phyloP scores from a whole-genome alignment of 805 yeast species.

The Zygotorulaspora danielsina region DNA sequence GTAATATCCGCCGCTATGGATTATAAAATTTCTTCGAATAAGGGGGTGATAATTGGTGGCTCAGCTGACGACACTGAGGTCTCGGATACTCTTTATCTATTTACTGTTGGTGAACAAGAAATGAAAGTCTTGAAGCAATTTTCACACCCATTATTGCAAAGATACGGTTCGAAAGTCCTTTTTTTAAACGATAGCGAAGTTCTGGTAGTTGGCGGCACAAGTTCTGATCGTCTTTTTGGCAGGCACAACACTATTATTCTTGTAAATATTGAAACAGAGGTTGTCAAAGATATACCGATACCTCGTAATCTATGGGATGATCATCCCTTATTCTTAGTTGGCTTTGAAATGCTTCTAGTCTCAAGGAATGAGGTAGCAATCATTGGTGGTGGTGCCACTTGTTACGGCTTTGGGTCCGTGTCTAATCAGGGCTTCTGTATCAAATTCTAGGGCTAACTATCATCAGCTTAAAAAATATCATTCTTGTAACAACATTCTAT shows the following conservation, averaged over 20 bases:
- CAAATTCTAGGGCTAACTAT: conserved; percentile 1
- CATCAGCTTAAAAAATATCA: too few relatives aligned
- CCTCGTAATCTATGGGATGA: conserved; percentile 38
- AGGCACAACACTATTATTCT: conserved; percentile 38
- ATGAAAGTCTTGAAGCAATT: conserved; percentile 15
- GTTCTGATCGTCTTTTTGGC: conserved; percentile 36
- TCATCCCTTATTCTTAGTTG: conserved; percentile 43
- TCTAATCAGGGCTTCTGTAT: conserved; percentile 37
- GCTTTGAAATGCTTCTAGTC: conserved; percentile 42
- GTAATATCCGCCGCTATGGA: conserved; percentile 22
- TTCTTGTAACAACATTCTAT: not conserved
- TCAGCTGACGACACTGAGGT: conserved; percentile 23
- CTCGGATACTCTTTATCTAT: conserved; percentile 33
- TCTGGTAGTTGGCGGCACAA: conserved; percentile 56
- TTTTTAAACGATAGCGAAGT: conserved; percentile 36
- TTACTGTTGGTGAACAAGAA: conserved; percentile 23
- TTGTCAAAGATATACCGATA: conserved; percentile 30
- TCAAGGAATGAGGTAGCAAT: conserved; percentile 27
- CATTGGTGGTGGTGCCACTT: conserved; percentile 74
- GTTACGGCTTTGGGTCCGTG: conserved; percentile 72
- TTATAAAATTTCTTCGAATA: conserved; percentile 10
- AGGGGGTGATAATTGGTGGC: conserved; percentile 28
- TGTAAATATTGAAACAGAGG: conserved; percentile 25
- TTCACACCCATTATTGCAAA: conserved; percentile 35
- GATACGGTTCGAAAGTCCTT: conserved; percentile 48